Evolutionary conservation across 345 rosid species (phyloP).

Genomic region (Anacardium occidentale): DNA sequence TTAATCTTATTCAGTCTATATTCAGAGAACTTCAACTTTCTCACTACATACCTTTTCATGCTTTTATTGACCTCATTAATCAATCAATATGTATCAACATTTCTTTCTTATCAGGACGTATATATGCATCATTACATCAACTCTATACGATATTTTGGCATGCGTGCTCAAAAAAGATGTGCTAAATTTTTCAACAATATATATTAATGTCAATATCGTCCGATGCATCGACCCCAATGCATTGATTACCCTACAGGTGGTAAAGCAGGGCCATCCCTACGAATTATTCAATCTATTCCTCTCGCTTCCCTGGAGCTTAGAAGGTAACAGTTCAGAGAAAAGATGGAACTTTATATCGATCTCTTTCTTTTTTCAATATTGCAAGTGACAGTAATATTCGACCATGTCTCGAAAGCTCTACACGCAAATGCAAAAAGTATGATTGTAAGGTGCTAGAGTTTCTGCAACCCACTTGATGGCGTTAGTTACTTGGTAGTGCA

Average conservation of each 20-base stretch:
- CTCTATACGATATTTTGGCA: too few species aligned
- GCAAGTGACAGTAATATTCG: not conserved
- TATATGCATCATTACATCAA: too few species aligned
- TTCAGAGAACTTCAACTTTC: constrained; percentile 9
- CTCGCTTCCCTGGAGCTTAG: not conserved
- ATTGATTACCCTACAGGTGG: not conserved
- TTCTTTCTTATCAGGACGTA: too few species aligned
- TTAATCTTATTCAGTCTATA: constrained; percentile 4
- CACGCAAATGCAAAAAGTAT: not conserved
- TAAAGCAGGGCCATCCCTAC: not conserved
- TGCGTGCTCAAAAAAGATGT: not conserved
- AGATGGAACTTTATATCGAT: not conserved
- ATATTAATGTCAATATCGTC: not conserved
- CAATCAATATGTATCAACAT: too few species aligned
- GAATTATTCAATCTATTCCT: not conserved
- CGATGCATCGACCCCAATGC: not conserved
- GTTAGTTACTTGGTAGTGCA: not conserved
- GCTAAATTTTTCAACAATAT: not conserved
- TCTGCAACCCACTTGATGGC: constrained; percentile 7
- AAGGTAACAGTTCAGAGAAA: constrained; percentile 17
- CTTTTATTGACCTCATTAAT: too few species aligned
- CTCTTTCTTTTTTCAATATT: not conserved
- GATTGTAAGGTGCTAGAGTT: too few species aligned
- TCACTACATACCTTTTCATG: not conserved
- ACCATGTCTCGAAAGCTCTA: not conserved